These are phyloP conservation scores for Dendryphion nanum DNA, from an alignment of 2,329 filamentous ascomycete species.

Conservation along the genomic window DNA sequence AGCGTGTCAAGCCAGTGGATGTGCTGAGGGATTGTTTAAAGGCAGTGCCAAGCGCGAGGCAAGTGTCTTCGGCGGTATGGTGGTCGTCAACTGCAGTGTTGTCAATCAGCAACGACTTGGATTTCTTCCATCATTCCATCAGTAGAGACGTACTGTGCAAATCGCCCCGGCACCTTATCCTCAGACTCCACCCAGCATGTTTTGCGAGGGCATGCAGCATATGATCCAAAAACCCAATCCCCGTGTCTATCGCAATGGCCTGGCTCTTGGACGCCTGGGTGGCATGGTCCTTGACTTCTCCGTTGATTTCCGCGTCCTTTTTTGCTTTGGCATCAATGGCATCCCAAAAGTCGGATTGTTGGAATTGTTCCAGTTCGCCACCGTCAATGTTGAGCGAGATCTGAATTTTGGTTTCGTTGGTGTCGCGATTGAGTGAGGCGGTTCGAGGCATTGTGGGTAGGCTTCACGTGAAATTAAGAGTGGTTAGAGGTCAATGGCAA, in stretches of 20 bases:
- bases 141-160: slow-evolving; percentile 71
- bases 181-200: slow-evolving; percentile 90
- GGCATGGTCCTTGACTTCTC: slow-evolving; percentile 64
- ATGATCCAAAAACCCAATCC: slow-evolving; percentile 97
- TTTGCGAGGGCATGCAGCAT: slow-evolving; percentile 98
- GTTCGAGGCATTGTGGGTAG: slow-evolving; percentile 55
- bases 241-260: slow-evolving; percentile 83
- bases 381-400: slow-evolving; percentile 92
- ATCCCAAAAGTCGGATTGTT: slow-evolving; percentile 33
- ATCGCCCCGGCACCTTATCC: slow-evolving; percentile 80
- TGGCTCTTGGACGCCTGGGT: slow-evolving; percentile 82
- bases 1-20: slow-evolving; percentile 79
- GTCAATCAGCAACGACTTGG: no score
- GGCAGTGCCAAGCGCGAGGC: slow-evolving; percentile 82
- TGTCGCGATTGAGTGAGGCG: slow-evolving; percentile 79
- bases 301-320: slow-evolving; percentile 19
- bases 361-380: slow-evolving; percentile 62
- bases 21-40: slow-evolving; percentile 79
- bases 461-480: no score
- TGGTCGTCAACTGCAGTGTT: slow-evolving; percentile 97
- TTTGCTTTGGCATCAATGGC: slow-evolving; percentile 51
- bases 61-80: slow-evolving; percentile 95
- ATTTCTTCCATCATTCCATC: background rate
- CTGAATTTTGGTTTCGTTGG: slow-evolving; percentile 97
- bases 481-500: no score